These are phyloP conservation scores for Candida patagonica DNA, from an alignment of 805 yeast genomes.

Conservation along the genomic window DNA sequence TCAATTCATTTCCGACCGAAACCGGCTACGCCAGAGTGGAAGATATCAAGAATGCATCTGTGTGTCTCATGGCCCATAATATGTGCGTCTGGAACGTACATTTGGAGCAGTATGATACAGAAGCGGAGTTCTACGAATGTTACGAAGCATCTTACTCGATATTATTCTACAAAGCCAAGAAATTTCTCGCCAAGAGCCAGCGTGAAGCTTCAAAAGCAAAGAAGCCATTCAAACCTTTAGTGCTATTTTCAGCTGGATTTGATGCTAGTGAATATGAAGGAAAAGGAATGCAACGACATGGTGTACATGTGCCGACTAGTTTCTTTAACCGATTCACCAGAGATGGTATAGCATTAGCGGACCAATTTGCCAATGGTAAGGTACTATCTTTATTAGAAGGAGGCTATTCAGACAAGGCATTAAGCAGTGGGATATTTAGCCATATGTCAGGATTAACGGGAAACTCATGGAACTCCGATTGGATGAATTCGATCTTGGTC, in stretches of 20 bases:
- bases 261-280: slow-evolving; percentile 81
- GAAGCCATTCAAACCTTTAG: slow-evolving; percentile 44
- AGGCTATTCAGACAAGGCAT: slow-evolving; percentile 77
- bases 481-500: slow-evolving; percentile 56
- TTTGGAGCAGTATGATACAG: slow-evolving; percentile 52
- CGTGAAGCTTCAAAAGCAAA: slow-evolving; percentile 19
- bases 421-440: slow-evolving; percentile 68
- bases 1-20: slow-evolving; percentile 81
- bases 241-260: slow-evolving; percentile 78
- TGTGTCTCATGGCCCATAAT: slow-evolving; percentile 69
- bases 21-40: slow-evolving; percentile 64
- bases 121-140: slow-evolving; percentile 54
- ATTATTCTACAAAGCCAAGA: slow-evolving; percentile 56
- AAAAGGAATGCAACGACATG: slow-evolving; percentile 78
- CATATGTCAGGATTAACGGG: slow-evolving; percentile 65
- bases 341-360: slow-evolving; percentile 63
- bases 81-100: slow-evolving; percentile 80
- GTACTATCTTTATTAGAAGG: slow-evolving; percentile 70
- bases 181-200: slow-evolving; percentile 35
- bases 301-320: slow-evolving; percentile 71
- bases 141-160: slow-evolving; percentile 54
- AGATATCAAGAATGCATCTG: slow-evolving; percentile 64
- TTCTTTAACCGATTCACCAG: slow-evolving; percentile 64
- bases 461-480: slow-evolving; percentile 47
- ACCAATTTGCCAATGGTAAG: slow-evolving; percentile 50